phyloP scores from a whole-genome alignment of 2,329 filamentous ascomycete species.

The Aureobasidium pullulans region DNA sequence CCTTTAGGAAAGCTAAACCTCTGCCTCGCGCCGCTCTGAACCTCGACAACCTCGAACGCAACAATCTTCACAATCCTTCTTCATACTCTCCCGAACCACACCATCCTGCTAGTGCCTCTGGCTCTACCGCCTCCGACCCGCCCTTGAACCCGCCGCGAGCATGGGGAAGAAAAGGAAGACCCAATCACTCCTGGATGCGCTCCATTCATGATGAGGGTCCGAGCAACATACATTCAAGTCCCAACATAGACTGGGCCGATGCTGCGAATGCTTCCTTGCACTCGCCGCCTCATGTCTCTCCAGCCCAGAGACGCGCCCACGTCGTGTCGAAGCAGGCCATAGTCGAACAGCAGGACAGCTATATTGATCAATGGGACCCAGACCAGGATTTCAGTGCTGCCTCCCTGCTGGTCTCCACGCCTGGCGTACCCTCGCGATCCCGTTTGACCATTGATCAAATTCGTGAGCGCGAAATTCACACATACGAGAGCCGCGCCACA shows the following conservation, averaged over 20 bases:
- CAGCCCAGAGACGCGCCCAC: constrained; percentile 28
- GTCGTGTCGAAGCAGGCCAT: constrained; percentile 19
- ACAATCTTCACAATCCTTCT: neutral
- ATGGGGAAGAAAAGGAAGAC: constrained; percentile 42
- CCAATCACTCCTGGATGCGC: constrained; percentile 36
- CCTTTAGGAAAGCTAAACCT: constrained; percentile 38
- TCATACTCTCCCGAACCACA: neutral
- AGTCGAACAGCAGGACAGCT: constrained; percentile 17
- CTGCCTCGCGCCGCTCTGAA: constrained; percentile 34
- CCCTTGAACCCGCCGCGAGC: constrained; percentile 37
- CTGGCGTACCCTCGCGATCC: constrained; percentile 32
- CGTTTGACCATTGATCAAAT: constrained; percentile 33
- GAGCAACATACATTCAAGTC: constrained; percentile 19
- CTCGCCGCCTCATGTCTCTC: constrained; percentile 35
- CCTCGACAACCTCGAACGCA: constrained; percentile 37
- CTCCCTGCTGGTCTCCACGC: constrained; percentile 42
- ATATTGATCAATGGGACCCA: constrained; percentile 23
- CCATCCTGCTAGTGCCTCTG: constrained; percentile 20
- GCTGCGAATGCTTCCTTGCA: constrained; percentile 32
- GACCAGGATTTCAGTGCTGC: constrained; percentile 39
- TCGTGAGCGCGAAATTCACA: constrained; percentile 35
- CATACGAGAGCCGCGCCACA: constrained; percentile 25
- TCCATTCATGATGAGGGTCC: constrained; percentile 22
- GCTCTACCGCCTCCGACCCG: constrained; percentile 34
- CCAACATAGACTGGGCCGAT: constrained; percentile 21